Conservation (phyloP, 2,329 filamentous ascomycete genomes). For the Alternaria consortialis region DNA sequence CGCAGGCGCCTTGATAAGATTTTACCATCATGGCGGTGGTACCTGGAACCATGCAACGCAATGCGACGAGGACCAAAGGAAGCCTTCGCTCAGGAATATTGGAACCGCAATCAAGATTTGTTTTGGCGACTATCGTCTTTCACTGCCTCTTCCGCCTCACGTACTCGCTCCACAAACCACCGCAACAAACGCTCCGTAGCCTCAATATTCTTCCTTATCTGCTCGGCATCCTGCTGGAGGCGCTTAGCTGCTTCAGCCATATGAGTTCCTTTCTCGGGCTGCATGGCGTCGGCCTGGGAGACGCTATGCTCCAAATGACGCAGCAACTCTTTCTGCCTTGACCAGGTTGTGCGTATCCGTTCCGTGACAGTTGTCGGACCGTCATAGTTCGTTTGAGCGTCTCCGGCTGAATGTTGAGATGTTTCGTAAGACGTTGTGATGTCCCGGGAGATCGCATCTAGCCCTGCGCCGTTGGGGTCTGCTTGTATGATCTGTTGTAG, state of each 20-base stretch:
- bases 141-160: slow-evolving; percentile 17
- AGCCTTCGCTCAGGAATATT: not conserved
- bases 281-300: slow-evolving; percentile 5
- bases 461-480: not conserved
- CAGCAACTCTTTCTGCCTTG: slow-evolving; percentile 16
- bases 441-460: not conserved
- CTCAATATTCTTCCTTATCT: slow-evolving; percentile 19
- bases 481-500: slow-evolving; percentile 20
- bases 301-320: slow-evolving; percentile 7
- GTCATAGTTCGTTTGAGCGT: not conserved
- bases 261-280: slow-evolving; percentile 6
- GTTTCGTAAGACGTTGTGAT: not conserved
- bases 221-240: slow-evolving; percentile 7
- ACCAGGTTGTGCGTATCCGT: slow-evolving; percentile 15
- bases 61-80: not conserved
- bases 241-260: slow-evolving; percentile 6
- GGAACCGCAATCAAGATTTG: not conserved
- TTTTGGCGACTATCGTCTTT: not conserved
- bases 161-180: slow-evolving; percentile 24
- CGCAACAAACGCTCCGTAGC: slow-evolving; percentile 27
- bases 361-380: slow-evolving; percentile 14
- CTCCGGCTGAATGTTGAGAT: not conserved
- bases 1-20: not conserved
- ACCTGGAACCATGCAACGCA: not conserved
- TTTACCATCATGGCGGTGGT: not conserved